Evolutionary conservation across 371 early-diverging fungal species (phyloP).

Genomic region (Mucor indicus): DNA sequence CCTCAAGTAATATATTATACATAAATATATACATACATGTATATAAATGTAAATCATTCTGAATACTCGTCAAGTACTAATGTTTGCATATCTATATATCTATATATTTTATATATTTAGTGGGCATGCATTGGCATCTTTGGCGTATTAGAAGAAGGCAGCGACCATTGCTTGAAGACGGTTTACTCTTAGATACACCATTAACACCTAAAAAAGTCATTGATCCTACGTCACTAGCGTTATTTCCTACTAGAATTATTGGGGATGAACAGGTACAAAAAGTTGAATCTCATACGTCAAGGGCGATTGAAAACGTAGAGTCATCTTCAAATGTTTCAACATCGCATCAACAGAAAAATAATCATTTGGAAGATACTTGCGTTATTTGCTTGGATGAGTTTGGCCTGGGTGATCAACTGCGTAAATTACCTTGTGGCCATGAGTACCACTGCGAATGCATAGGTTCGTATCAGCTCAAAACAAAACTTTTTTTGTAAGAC

Average conservation of each 20-base stretch:
- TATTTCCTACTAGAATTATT: conserved; percentile 42
- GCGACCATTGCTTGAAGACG: conserved; percentile 32
- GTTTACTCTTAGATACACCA: conserved; percentile 12
- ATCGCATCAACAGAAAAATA: neutral
- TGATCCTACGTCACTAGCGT: conserved; percentile 23
- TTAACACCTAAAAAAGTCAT: conserved; percentile 22
- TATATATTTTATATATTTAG: conserved; percentile 15
- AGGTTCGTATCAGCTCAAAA: conserved; percentile 37
- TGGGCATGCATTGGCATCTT: conserved; percentile 51
- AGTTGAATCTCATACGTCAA: conserved; percentile 18
- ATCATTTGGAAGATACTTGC: conserved; percentile 40
- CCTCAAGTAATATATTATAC: too few relatives aligned
- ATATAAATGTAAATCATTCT: too few relatives aligned
- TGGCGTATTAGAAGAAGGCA: conserved; percentile 48
- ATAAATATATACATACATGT: too few relatives aligned
- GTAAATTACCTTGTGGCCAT: conserved; percentile 75
- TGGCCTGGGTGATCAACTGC: conserved; percentile 54
- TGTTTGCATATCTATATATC: neutral
- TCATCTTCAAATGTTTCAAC: too few relatives aligned
- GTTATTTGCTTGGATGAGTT: conserved; percentile 82
- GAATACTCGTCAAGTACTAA: too few relatives aligned
- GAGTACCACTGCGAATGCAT: conserved; percentile 83
- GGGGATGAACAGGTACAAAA: conserved; percentile 13
- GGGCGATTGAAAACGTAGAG: conserved; percentile 35
- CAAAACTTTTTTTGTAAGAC: neutral